Percentiles rank a stretch among this genome's conserved stretches.
These are phyloP conservation scores for Mortierella alpina DNA, from an alignment of 192 early-diverging fungal species.

Conservation along the genomic window DNA sequence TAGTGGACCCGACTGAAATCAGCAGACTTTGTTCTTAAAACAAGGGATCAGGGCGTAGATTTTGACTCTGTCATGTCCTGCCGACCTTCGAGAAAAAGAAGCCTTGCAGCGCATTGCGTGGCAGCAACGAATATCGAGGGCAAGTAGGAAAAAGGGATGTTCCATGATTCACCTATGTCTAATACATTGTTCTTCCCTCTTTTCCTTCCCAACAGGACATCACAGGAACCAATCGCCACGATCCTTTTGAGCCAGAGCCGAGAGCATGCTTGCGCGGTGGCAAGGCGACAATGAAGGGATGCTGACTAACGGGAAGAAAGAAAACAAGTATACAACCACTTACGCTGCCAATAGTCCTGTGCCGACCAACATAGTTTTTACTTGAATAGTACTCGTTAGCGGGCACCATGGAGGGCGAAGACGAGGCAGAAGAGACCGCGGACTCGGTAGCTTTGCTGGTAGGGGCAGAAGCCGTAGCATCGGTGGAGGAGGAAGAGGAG, in stretches of 20 bases:
- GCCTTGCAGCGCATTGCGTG: too few relatives aligned
- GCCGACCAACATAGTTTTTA: slow-evolving; percentile 40
- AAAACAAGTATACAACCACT: not conserved
- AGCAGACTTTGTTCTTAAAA: too few relatives aligned
- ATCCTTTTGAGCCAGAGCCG: too few relatives aligned
- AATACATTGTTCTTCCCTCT: too few relatives aligned
- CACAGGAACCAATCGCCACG: not conserved
- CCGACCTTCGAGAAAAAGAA: too few relatives aligned
- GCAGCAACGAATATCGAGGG: too few relatives aligned
- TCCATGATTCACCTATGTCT: too few relatives aligned
- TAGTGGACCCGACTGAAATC: too few relatives aligned
- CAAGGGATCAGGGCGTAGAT: too few relatives aligned
- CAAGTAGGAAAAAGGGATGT: too few relatives aligned
- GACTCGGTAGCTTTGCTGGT: not conserved
- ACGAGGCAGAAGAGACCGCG: not conserved
- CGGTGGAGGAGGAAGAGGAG: not conserved
- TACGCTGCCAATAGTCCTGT: slow-evolving; percentile 39
- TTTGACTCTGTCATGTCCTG: too few relatives aligned
- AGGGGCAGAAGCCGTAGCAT: not conserved
- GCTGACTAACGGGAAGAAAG: not conserved
- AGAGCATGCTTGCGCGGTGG: too few relatives aligned
- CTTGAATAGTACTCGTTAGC: slow-evolving; percentile 47
- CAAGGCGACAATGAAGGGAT: not conserved
- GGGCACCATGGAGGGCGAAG: slow-evolving; percentile 2
- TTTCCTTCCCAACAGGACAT: not conserved